phyloP scores from a whole-genome alignment of 2,329 filamentous ascomycete species.

The Incumbomyces delicatus region DNA sequence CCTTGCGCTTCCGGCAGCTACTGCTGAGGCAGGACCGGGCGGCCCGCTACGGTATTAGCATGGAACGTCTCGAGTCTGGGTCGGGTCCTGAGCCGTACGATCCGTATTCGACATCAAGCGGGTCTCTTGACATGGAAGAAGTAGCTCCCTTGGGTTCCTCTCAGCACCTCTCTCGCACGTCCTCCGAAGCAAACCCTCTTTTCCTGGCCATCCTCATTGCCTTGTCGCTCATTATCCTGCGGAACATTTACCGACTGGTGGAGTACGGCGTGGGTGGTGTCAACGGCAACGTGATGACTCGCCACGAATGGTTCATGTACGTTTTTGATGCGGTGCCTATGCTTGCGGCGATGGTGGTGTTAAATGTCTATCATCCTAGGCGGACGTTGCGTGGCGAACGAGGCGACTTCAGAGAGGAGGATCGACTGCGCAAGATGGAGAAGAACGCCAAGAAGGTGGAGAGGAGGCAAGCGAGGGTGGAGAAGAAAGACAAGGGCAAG shows the following conservation, averaged over 20 bases:
- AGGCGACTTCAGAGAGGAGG: constrained; percentile 37
- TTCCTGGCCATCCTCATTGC: constrained; percentile 45
- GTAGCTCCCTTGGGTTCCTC: constrained; percentile 1
- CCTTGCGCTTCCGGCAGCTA: constrained; percentile 39
- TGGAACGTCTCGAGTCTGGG: too few species aligned
- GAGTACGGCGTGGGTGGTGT: constrained; percentile 45
- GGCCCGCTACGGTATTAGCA: background rate
- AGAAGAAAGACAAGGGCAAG: constrained; percentile 3
- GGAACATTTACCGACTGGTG: constrained; percentile 50
- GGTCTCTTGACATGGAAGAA: too few species aligned
- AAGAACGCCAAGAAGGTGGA: constrained; percentile 26
- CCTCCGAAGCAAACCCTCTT: constrained; percentile 18
- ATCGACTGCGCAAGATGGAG: constrained; percentile 32
- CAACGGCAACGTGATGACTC: constrained; percentile 31
- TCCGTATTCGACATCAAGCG: too few species aligned
- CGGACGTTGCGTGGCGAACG: constrained; percentile 32
- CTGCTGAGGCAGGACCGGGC: constrained; percentile 26
- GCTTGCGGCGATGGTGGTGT: constrained; percentile 27
- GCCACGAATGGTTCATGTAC: constrained; percentile 27
- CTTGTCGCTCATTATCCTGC: constrained; percentile 39
- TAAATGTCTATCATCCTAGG: constrained; percentile 32
- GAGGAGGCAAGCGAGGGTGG: constrained; percentile 22
- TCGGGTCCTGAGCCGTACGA: too few species aligned
- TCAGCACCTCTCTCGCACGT: constrained; percentile 22
- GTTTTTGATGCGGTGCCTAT: constrained; percentile 30